Conservation (phyloP, 805 yeast genomes). For the Cyberlindnera nakhonratchasimensis region DNA sequence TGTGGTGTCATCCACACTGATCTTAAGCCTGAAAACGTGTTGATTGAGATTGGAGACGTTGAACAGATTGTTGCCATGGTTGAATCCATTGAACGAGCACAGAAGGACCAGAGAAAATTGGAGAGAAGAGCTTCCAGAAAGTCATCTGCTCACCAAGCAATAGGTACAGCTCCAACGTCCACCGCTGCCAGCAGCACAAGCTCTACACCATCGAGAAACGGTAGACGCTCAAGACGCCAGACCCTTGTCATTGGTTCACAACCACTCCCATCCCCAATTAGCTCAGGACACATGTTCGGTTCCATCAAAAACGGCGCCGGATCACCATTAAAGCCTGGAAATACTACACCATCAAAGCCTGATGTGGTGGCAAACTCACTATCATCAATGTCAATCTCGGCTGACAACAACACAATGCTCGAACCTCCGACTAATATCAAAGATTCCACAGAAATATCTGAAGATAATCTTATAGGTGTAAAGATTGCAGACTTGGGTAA, state of each 20-base stretch:
- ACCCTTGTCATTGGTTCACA: slow-evolving; percentile 87
- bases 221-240: slow-evolving; percentile 57
- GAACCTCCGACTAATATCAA: background rate
- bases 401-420: slow-evolving; percentile 26
- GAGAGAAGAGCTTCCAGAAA: slow-evolving; percentile 37
- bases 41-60: slow-evolving; percentile 80
- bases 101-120: slow-evolving; percentile 38
- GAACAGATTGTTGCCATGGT: slow-evolving; percentile 70
- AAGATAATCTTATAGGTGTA: slow-evolving; percentile 56
- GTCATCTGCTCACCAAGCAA: slow-evolving; percentile 19
- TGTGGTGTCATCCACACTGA: slow-evolving; percentile 77
- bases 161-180: slow-evolving; percentile 16
- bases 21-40: slow-evolving; percentile 69
- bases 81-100: slow-evolving; percentile 54
- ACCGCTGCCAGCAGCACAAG: slow-evolving; percentile 23
- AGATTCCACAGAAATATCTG: background rate
- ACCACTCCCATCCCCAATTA: slow-evolving; percentile 85
- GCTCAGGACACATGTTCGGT: slow-evolving; percentile 40
- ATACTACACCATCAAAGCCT: slow-evolving; percentile 12
- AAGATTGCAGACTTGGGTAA: slow-evolving; percentile 88
- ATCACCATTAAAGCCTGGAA: slow-evolving; percentile 14
- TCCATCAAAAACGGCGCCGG: slow-evolving; percentile 5
- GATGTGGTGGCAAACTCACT: slow-evolving; percentile 34
- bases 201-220: slow-evolving; percentile 28
- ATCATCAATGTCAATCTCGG: slow-evolving; percentile 38